Percentiles rank a stretch among this genome's conserved stretches.
Evolutionary conservation across 805 yeast genomes (phyloP).

Genomic region (Pichia heedii): DNA sequence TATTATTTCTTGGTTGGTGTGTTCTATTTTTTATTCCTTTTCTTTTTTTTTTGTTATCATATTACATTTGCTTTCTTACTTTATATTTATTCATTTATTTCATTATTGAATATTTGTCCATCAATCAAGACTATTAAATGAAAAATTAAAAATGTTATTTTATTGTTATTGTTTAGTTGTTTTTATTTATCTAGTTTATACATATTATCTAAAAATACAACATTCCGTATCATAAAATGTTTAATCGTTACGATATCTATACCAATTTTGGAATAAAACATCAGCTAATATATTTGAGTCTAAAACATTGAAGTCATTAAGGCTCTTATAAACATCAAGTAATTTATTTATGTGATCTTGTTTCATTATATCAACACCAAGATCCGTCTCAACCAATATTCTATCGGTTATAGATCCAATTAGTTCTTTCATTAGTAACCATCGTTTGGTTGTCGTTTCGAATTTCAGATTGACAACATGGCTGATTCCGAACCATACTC

Average conservation of each 20-base stretch:
- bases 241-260: neutral
- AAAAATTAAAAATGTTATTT: no score
- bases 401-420: slow-evolving; percentile 19
- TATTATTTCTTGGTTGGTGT: neutral
- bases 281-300: neutral
- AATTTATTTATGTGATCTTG: neutral
- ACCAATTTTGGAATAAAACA: slow-evolving; percentile 1
- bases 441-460: neutral
- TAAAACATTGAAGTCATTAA: neutral
- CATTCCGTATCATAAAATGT: neutral
- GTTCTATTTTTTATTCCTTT: no score
- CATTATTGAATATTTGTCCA: no score
- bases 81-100: no score
- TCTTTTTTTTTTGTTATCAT: no score
- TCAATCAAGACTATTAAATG: no score
- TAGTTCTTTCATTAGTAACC: neutral
- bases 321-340: neutral
- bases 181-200: neutral
- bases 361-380: slow-evolving; percentile 22
- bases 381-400: slow-evolving; percentile 48
- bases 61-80: no score
- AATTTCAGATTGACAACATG: slow-evolving; percentile 20
- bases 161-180: neutral
- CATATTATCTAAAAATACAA: neutral
- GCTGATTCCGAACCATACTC: slow-evolving; percentile 28